Base-by-base conservation (phyloP, 352 stramenopile species). In the Phytophthora agathidicida region DNA sequence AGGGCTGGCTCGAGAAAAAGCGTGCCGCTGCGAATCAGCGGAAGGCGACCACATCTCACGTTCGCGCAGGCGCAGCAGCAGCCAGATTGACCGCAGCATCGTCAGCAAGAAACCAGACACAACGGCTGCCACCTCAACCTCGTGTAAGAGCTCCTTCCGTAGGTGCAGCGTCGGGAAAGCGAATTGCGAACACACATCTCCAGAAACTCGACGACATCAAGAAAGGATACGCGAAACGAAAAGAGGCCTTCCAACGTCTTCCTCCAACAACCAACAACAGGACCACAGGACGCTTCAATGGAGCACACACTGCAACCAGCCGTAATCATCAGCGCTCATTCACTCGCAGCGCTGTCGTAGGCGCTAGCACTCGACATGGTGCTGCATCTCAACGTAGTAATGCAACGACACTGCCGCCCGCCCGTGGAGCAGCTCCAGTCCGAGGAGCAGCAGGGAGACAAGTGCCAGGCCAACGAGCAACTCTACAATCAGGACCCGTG, bases 1-100 rank as follows among this genome's bases (percentile, higher is more conserved):
- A 87, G 39, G 75, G 71, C 9, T 91, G 81, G 81, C 72, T 91
- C 36, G 76, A 88, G 27, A 85, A 84, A 48, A 91, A 89, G 64
- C 66, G 73, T 0, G 71, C 84, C 10, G 81, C 81, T 0, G 78
- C 78, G 1, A 76, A 65, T 19, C 78, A 90, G 39, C 76, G 80
- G 14, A 86, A 86, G 50, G 59, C 39, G 2, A 38, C 65, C 13
- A 80, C 48, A 14, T 70, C 67, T 8, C 74, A 77, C 22, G 61
- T 70, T 0, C 65, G 68, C 27, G 41, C 45, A 31, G 37, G 47
- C 7, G 30, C 42, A 55, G 33, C 45, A 39, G 24, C 60, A 50
- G 14, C 11, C 20, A 55, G 43, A 7, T 24, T 38, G 5, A 28
- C 50, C 36, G 28, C 38, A n/a, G 19, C 45, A 20, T 43, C 38